These are phyloP conservation scores for Inonotus hispidus DNA, from an alignment of 1,284 basidiomycete species.

Conservation along the genomic window DNA sequence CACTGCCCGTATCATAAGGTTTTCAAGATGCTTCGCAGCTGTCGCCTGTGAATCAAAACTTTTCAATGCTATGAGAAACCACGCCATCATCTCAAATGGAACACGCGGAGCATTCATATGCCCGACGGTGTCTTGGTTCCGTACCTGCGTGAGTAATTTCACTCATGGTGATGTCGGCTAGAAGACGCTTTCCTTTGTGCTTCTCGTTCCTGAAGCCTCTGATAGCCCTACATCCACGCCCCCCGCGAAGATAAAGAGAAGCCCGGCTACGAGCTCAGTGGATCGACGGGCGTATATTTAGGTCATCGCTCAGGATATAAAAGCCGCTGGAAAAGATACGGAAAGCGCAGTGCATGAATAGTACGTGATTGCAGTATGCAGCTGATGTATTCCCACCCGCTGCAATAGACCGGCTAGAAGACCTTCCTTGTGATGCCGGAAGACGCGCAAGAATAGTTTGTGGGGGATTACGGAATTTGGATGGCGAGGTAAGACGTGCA, in stretches of 20 bases:
- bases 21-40: too few species aligned
- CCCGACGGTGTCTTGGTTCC: not conserved
- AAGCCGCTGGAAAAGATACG: not conserved
- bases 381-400: too few species aligned
- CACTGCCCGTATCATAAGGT: too few species aligned
- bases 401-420: too few species aligned
- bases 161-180: not conserved
- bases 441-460: not conserved
- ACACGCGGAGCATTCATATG: not conserved
- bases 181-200: not conserved
- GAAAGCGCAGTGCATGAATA: not conserved
- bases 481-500: not conserved
- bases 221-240: not conserved
- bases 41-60: too few species aligned
- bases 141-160: not conserved
- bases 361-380: not conserved
- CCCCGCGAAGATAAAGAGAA: slow-evolving; percentile 7
- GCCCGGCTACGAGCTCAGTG: not conserved
- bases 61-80: too few species aligned
- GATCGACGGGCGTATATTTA: slow-evolving; percentile 11
- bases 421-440: too few species aligned
- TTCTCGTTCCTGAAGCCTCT: not conserved
- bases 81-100: too few species aligned
- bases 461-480: not conserved
- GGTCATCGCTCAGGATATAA: not conserved